A percentile compares a stretch with the other conserved stretches of the same genome.
Conservation (phyloP, 2,329 filamentous ascomycete genomes). For the Chaetothyriales sp. region DNA sequence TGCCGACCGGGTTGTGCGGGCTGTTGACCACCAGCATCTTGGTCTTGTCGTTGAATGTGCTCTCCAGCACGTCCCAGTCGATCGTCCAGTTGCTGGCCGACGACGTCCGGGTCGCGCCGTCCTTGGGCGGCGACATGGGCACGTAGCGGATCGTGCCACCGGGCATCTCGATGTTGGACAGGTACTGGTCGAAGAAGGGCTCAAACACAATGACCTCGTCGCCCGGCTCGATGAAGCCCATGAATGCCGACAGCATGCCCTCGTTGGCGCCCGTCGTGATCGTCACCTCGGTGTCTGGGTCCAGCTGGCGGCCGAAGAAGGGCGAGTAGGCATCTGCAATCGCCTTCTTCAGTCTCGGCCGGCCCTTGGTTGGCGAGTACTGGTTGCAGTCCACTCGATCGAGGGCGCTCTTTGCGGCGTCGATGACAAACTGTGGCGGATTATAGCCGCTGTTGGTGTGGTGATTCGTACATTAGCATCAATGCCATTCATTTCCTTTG, state of each 20-base stretch:
- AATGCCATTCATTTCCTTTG: slow-evolving; percentile 50
- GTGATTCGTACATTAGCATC: slow-evolving; percentile 34
- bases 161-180: slow-evolving; percentile 97
- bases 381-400: slow-evolving; percentile 94
- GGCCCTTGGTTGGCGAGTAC: slow-evolving; percentile 81
- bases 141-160: slow-evolving; percentile 92
- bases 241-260: slow-evolving; percentile 89
- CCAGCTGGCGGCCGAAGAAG: slow-evolving; percentile 63
- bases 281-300: slow-evolving; percentile 84
- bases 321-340: slow-evolving; percentile 85
- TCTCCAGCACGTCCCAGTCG: slow-evolving; percentile 67
- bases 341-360: slow-evolving; percentile 80
- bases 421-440: slow-evolving; percentile 73
- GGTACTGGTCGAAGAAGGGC: slow-evolving; percentile 98
- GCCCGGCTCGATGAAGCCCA: slow-evolving; percentile 87
- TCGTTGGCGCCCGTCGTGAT: slow-evolving; percentile 60
- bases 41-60: slow-evolving; percentile 66
- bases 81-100: slow-evolving; percentile 80
- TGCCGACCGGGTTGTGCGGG: slow-evolving; percentile 85
- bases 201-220: slow-evolving; percentile 98
- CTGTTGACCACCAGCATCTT: slow-evolving; percentile 76
- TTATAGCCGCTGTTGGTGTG: slow-evolving; percentile 61
- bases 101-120: slow-evolving; percentile 63
- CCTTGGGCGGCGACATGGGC: slow-evolving; percentile 73
- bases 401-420: slow-evolving; percentile 80